phyloP scores from a whole-genome alignment of 306 rosid species.

The Glycine tomentella region DNA sequence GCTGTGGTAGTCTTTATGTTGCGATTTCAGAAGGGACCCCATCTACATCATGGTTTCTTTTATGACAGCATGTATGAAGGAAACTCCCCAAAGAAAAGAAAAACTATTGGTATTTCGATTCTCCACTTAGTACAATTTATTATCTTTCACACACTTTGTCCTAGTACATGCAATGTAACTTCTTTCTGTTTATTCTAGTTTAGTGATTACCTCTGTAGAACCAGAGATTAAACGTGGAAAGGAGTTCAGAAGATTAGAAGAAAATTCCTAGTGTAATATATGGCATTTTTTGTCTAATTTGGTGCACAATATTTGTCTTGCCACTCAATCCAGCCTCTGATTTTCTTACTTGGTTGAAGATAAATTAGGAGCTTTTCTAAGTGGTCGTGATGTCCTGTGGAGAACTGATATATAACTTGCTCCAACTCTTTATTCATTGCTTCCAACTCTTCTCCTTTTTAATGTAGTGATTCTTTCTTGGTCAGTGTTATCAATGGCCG shows the following conservation, averaged over 20 bases:
- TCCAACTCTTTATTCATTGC: background rate
- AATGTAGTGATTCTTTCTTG: too few species aligned
- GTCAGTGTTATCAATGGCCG: too few species aligned
- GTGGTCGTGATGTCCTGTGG: background rate
- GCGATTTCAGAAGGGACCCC: too few species aligned
- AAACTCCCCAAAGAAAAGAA: too few species aligned
- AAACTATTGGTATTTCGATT: too few species aligned
- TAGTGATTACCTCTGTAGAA: constrained; percentile 1
- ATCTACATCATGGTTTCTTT: too few species aligned
- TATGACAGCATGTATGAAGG: too few species aligned
- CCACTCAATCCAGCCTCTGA: constrained; percentile 8
- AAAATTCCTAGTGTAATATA: constrained; percentile 3
- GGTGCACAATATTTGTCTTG: background rate
- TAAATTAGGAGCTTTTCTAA: constrained; percentile 34
- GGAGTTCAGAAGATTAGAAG: background rate
- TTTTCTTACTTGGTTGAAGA: constrained; percentile 28
- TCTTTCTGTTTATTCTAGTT: constrained; percentile 21
- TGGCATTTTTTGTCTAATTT: constrained; percentile 27
- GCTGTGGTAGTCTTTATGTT: too few species aligned
- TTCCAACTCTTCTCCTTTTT: too few species aligned
- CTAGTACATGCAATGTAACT: background rate
- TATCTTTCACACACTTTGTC: constrained; percentile 3
- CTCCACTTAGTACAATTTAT: too few species aligned
- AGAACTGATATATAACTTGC: constrained; percentile 12
- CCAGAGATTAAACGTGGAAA: constrained; percentile 1